Conservation (phyloP, 192 early-diverging fungal species). For the Podila horticola region DNA sequence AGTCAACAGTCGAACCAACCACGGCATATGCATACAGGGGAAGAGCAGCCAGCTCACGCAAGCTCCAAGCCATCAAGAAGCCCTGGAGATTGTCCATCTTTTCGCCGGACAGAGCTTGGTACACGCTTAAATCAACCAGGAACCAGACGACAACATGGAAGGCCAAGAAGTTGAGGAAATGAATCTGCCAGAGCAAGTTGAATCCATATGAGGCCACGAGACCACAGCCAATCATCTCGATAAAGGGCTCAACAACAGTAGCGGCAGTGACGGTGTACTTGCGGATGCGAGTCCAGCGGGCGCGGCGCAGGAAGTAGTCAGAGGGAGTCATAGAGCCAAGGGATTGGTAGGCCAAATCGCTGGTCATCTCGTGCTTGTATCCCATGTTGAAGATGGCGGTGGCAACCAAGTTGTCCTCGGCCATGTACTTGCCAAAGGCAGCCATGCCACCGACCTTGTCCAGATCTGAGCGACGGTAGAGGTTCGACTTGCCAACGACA, state of each 20-base stretch:
- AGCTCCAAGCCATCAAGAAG: slow-evolving; percentile 81
- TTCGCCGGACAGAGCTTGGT: slow-evolving; percentile 46
- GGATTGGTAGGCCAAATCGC: slow-evolving; percentile 88
- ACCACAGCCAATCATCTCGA: slow-evolving; percentile 86
- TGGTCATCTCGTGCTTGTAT: slow-evolving; percentile 85
- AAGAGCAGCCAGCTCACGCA: slow-evolving; percentile 84
- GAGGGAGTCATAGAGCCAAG: slow-evolving; percentile 76
- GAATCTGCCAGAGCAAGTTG: slow-evolving; percentile 62
- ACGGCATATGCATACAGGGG: slow-evolving; percentile 88
- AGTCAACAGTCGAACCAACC: slow-evolving; percentile 82
- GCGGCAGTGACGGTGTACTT: slow-evolving; percentile 93
- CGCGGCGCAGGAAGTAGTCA: slow-evolving; percentile 87
- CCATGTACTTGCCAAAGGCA: slow-evolving; percentile 90
- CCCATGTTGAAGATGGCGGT: slow-evolving; percentile 84
- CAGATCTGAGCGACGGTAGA: slow-evolving; percentile 88
- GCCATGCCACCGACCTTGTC: slow-evolving; percentile 83
- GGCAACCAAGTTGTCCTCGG: slow-evolving; percentile 96
- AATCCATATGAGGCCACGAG: slow-evolving; percentile 77
- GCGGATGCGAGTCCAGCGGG: slow-evolving; percentile 93
- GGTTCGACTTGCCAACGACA: slow-evolving; percentile 94
- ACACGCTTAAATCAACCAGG: slow-evolving; percentile 67
- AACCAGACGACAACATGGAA: slow-evolving; percentile 72
- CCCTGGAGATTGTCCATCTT: slow-evolving; percentile 51
- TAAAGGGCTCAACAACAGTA: slow-evolving; percentile 93
- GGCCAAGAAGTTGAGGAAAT: slow-evolving; percentile 56